Evolutionary conservation across 306 rosid genomes (phyloP).

Genomic region (Betula pendula): DNA sequence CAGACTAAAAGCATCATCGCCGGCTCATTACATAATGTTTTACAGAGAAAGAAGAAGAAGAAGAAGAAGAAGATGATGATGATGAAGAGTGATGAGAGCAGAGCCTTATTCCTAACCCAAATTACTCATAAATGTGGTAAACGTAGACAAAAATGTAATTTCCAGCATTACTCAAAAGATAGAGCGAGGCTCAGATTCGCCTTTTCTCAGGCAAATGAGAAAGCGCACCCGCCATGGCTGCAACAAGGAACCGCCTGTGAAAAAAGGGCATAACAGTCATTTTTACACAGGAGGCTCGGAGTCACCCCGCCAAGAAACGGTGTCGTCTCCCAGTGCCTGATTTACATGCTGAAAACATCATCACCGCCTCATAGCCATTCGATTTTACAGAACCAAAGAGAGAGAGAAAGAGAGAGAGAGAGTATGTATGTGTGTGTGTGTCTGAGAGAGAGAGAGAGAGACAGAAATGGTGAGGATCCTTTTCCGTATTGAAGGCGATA

Average conservation of each 20-base stretch:
- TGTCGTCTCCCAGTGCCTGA: slow-evolving; percentile 23
- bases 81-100: background rate
- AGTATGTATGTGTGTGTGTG: too few relatives aligned
- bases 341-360: slow-evolving; percentile 15
- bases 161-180: background rate
- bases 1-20: background rate
- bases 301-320: slow-evolving; percentile 44
- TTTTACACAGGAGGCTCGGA: background rate
- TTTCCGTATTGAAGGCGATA: too few relatives aligned
- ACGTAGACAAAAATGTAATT: background rate
- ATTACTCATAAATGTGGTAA: background rate
- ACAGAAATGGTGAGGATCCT: background rate
- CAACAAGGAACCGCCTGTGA: slow-evolving; percentile 12
- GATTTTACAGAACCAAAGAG: background rate
- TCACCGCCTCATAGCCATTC: slow-evolving; percentile 40
- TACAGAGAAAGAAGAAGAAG: background rate
- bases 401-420: background rate
- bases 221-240: slow-evolving; percentile 35
- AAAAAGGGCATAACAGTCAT: background rate
- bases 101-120: background rate
- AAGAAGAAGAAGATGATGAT: background rate
- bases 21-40: background rate
- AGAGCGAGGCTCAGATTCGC: slow-evolving; percentile 46
- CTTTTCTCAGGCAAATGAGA: slow-evolving; percentile 38
- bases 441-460: background rate